Base-by-base conservation (phyloP, 345 rosid genomes). In the Aethionema arabicum region DNA sequence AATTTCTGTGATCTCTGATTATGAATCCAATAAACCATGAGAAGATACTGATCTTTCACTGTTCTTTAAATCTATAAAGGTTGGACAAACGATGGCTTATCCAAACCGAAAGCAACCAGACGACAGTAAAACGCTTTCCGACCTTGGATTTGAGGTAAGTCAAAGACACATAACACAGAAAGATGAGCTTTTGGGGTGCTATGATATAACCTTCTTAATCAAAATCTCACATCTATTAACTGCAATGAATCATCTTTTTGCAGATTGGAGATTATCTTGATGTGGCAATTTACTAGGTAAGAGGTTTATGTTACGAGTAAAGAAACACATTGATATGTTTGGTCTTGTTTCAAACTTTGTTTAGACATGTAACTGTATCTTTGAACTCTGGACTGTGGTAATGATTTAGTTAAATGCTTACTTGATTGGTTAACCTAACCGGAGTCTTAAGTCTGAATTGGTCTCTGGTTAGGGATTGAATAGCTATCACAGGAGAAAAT, bases 191-290 rank as follows among this genome's bases (percentile, higher is more conserved):
- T 12, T 39, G 12, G 30, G 56, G 27, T 35, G 21, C 14, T 13
- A 39, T 51, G 12, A 6, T 56, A 6, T 56, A 32, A 51, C 6
- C 2, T 10, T 32, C 7, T 27, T 7, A 31, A 16, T 6, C 32
- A 6, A 3, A 27, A 0, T 36, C 32, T 63, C 21, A 45, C 27
- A 36, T 39, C 49, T 21, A 16, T 61, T 1, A 40, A 61, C 36
- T 37, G 75, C 40, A 10, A 69, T 30, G 35, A 12, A 40, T 56
- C 14, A 38, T 59, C 48, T 55, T 0, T 69, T 32, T 70, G 48
- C 81, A 92, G 98, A 87, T 92, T 45, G 97, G 97, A 55, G 97
- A 92, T 68, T 87, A 87, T 79, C 80, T 92, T 80, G 98, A 92
- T 44, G 93, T 89, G 76, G 93, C 98, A 10, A 74, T 74, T 42